Base-by-base conservation (phyloP, 1,139 yeast genomes). In the Meyerozyma smithsonii region DNA sequence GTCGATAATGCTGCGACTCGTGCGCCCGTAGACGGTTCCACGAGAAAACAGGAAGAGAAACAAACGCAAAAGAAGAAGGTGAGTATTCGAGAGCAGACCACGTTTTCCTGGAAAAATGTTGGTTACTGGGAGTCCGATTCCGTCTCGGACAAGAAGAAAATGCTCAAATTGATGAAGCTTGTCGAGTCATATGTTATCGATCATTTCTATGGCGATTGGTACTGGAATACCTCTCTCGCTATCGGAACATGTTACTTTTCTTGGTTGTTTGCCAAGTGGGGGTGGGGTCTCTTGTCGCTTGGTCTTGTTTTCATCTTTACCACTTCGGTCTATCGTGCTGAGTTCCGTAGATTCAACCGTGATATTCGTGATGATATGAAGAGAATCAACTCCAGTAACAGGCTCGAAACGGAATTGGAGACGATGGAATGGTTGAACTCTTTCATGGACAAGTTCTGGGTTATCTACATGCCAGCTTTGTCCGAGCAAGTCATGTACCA, bases 401-500 rank as follows among this genome's bases (percentile, higher is more conserved):
- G 79, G 35, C 64, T 85, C 47, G 85, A 79, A 43, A 71, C 74
- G 39, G 76, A 73, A 50, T 59, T 73, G 44, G 95, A 85, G 62
- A 79, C 88, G 8, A 83, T 84, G 79, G 79, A 80, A 47, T 85
- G 95, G 95, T 61, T 84, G 52, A 85, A 85, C 54, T 76, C 81
- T 18, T 84, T 85, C 52, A 61, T 84, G 58, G 81, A 81, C 38
- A 85, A 84, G 58, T 84, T 85, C 54, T 85, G 95, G 95, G 85
- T 83, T 42, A 83, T 84, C 47, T 84, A 84, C 52, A 84, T 85
- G 95, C 92, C 92, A 32, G 87, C 86, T 0, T 66, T 85, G 41
- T 81, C 88, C n/a, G 86, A 83, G 51, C 80, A 78, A 58, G 92
- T 84, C 21, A 72, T 79, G 62, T 75, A 72, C 39, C 77, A 75